Evolutionary conservation across 1,284 basidiomycete species (phyloP).

Genomic region (Cystobasidium slooffiae): DNA sequence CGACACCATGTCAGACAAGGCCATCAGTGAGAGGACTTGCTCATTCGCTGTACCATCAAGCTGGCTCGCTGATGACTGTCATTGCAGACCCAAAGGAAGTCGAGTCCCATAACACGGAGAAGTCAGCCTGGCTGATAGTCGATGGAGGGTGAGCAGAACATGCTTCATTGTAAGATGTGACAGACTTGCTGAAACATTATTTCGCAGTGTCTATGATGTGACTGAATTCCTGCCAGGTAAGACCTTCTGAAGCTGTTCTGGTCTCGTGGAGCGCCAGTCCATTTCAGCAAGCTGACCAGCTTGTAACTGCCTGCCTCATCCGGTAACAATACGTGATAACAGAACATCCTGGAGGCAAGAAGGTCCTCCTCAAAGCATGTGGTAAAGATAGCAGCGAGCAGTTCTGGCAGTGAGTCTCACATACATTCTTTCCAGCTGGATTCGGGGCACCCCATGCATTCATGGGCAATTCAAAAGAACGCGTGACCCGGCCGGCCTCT

Average conservation of each 20-base stretch:
- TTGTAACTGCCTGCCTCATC: neutral
- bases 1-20: slow-evolving; percentile 31
- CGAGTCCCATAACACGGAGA: slow-evolving; percentile 38
- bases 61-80: neutral
- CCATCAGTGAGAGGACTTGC: slow-evolving; percentile 20
- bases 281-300: neutral
- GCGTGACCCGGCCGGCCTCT: neutral
- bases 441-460: too few species aligned
- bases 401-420: slow-evolving; percentile 41
- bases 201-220: slow-evolving; percentile 40
- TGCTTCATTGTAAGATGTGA: neutral
- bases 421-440: neutral
- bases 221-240: slow-evolving; percentile 42
- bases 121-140: slow-evolving; percentile 41
- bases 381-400: slow-evolving; percentile 42
- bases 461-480: too few species aligned
- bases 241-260: neutral
- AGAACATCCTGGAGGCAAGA: slow-evolving; percentile 44
- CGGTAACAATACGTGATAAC: neutral
- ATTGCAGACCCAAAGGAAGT: slow-evolving; percentile 42
- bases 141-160: slow-evolving; percentile 28
- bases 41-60: neutral
- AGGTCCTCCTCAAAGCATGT: slow-evolving; percentile 44
- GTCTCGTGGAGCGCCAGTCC: neutral
- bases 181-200: neutral